Evolutionary conservation across 768 basidiomycete species (phyloP).

Genomic region (Collybia sordida): DNA sequence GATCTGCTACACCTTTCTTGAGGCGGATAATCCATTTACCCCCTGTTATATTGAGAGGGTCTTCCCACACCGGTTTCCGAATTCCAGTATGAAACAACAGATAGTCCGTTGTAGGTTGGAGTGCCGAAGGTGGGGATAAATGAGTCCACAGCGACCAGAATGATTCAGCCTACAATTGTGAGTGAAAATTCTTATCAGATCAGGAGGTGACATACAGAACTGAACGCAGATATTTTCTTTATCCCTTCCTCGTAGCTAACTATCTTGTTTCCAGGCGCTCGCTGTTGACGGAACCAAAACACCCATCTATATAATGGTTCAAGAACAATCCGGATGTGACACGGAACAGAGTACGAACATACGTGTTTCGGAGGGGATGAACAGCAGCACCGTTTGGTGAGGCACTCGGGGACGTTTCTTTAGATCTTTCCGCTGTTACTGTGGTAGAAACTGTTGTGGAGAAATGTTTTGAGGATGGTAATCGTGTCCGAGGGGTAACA

Average conservation of each 20-base stretch:
- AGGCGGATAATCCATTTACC: conserved; percentile 97
- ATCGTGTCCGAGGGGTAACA: conserved; percentile 38
- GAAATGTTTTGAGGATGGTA: conserved; percentile 71
- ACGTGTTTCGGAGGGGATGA: conserved; percentile 85
- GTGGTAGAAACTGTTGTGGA: conserved; percentile 53
- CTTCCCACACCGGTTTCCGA: conserved; percentile 94
- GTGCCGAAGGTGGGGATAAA: conserved; percentile 77
- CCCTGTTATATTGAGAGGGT: conserved; percentile 81
- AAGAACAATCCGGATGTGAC: conserved; percentile 16
- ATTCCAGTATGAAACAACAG: conserved; percentile 87
- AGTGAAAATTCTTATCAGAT: conserved; percentile 4
- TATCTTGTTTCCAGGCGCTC: conserved; percentile 86
- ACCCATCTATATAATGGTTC: conserved; percentile 62
- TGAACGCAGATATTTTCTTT: conserved; percentile 87
- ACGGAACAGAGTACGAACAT: conserved; percentile 59
- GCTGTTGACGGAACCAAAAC: conserved; percentile 91
- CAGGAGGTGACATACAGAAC: conserved; percentile 57
- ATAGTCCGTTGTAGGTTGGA: conserved; percentile 91
- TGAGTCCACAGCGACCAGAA: conserved; percentile 96
- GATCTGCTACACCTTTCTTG: conserved; percentile 86
- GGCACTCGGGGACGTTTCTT: conserved; percentile 37
- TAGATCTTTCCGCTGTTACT: conserved; percentile 42
- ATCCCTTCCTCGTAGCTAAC: conserved; percentile 94
- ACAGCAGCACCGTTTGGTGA: conserved; percentile 41
- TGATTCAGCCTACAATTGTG: conserved; percentile 72